phyloP scores from a whole-genome alignment of 441 rosid genomes.

The Pelargonium myrrhifolium region DNA sequence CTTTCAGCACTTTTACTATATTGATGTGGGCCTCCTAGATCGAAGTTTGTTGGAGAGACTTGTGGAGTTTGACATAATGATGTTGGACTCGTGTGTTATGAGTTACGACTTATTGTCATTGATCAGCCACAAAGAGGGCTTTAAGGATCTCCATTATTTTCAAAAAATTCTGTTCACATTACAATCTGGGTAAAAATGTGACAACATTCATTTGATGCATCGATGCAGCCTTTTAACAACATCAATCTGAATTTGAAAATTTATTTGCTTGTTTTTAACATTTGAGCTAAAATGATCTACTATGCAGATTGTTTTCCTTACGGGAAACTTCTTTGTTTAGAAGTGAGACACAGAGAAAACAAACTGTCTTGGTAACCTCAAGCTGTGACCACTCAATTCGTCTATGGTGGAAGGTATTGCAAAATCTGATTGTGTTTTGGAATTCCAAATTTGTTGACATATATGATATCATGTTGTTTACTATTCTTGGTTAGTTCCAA shows the following conservation, averaged over 20 bases:
- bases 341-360: conserved; percentile 30
- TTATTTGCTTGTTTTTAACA: conserved; percentile 5
- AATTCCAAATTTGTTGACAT: neutral
- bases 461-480: neutral
- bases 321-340: conserved; percentile 35
- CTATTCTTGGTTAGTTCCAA: neutral
- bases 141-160: no score
- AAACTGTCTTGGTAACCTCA: conserved; percentile 49
- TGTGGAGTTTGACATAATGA: neutral
- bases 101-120: no score
- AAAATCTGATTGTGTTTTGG: conserved; percentile 7
- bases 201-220: neutral
- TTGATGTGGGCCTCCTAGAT: neutral
- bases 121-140: no score
- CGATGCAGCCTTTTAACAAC: neutral
- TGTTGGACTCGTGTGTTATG: neutral
- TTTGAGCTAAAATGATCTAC: conserved; percentile 3
- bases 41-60: neutral
- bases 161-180: no score
- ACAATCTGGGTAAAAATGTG: neutral
- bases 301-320: conserved; percentile 45
- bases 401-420: conserved; percentile 65
- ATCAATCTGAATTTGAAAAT: neutral
- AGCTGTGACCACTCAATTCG: conserved; percentile 58
- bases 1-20: neutral